Percentiles rank a stretch among this genome's conserved stretches.
These are phyloP conservation scores for Acmispon strigosus DNA, from an alignment of 306 rosid genomes.

Conservation along the genomic window DNA sequence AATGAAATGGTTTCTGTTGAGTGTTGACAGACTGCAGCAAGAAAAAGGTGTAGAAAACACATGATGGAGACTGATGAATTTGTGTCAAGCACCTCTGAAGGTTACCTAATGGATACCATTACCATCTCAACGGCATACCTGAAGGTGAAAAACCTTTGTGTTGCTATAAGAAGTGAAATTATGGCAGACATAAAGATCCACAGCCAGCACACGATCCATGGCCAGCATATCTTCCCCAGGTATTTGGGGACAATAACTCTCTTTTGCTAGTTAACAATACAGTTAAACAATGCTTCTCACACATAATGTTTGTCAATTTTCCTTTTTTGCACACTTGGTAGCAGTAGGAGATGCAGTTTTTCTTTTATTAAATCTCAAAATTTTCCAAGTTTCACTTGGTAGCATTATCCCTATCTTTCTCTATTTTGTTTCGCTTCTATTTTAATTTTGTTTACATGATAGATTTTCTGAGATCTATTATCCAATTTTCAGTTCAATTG, in stretches of 20 bases:
- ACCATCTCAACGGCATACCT: conserved; percentile 86
- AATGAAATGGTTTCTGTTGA: conserved; percentile 3
- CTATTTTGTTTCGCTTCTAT: background rate
- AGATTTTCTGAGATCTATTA: conserved; percentile 28
- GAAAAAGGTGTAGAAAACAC: conserved; percentile 76
- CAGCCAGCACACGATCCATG: conserved; percentile 57
- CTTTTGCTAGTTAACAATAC: background rate
- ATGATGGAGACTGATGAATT: conserved; percentile 96
- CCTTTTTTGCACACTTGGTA: too few relatives aligned
- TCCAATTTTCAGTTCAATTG: conserved; percentile 74
- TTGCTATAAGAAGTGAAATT: conserved; percentile 63
- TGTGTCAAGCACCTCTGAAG: conserved; percentile 70
- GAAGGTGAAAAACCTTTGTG: conserved; percentile 82
- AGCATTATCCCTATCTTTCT: too few relatives aligned
- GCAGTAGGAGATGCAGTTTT: background rate
- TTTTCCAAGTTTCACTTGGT: background rate
- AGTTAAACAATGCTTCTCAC: background rate
- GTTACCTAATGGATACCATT: conserved; percentile 58
- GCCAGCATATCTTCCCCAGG: conserved; percentile 90
- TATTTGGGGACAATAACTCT: conserved; percentile 23
- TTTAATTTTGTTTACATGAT: background rate
- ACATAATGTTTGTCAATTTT: background rate
- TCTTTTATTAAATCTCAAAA: background rate
- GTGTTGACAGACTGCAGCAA: conserved; percentile 67
- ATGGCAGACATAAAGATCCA: conserved; percentile 89